Base-by-base conservation (phyloP, 768 basidiomycete genomes). In the Lyophyllum decastes region DNA sequence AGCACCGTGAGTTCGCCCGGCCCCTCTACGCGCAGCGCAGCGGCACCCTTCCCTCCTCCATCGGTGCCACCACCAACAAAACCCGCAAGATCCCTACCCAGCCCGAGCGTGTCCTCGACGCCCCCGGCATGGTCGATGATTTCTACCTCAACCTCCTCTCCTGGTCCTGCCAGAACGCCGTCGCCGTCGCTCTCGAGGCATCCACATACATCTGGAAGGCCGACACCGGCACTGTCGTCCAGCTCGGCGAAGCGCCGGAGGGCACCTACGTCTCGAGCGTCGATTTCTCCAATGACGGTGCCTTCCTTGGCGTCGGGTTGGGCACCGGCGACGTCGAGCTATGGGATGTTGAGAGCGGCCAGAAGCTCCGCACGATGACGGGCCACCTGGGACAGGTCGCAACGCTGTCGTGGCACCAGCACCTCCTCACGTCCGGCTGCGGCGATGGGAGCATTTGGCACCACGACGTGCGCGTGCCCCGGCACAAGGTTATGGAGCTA, bases 361-460 rank as follows among this genome's bases (percentile, higher is more conserved):
- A 86, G 65, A 91, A 89, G 68, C 76, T 98, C 57, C 81, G 96
- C 10, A 92, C 92, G n/a, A 98, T 99, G 96, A 64, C 71, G 1
- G 94, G 95, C 0, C 95, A 95, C 66, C 83, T 88, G 49, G 87
- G 83, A 0, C 90, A 98, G 66, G 79, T 98, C 9, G 92, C 93
- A 0, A 83, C 86, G 2, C 76, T 99, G 25, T 87, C 87, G 9
- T 99, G 97, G 97, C 80, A 90, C 70, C 81, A 87, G 33, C 94
- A 95, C 62, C 79, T 97, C 40, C 76, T 98, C 40, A 89, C 84
- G 26, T 92, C 89, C 0, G 97, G 95, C 0, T 96, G 95, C 65
- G 86, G 87, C 12, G 95, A 97, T 67, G 97, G 97, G 1, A 92
- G 92, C 60, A 97, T 99, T 64, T 92, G 92, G 82, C 94, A 98